Conservation (phyloP, 306 rosid genomes). For the Clitoria ternatea region DNA sequence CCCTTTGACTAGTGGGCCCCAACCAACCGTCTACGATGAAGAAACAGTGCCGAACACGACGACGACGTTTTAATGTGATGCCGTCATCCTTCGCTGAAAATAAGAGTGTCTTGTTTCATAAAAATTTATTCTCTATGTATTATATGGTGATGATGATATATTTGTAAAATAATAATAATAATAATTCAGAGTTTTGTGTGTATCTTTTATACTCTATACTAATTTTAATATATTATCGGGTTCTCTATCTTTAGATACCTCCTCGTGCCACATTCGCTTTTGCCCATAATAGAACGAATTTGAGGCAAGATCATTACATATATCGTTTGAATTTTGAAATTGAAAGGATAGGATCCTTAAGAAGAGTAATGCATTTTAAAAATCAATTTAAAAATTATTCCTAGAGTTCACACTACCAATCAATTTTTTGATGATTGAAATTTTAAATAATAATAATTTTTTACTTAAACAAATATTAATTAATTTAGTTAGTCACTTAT, state of each 20-base stretch:
- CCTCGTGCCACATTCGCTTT: too few species aligned
- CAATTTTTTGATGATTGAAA: too few species aligned
- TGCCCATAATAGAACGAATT: too few species aligned
- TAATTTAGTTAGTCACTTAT: too few species aligned
- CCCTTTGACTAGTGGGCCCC: conserved; percentile 32
- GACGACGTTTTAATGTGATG: conserved; percentile 17
- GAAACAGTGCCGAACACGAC: conserved; percentile 13
- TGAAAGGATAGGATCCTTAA: too few species aligned
- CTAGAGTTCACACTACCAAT: too few species aligned
- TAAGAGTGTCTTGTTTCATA: background rate
- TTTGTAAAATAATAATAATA: background rate
- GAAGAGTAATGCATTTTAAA: too few species aligned
- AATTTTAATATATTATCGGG: background rate
- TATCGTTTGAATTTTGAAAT: too few species aligned
- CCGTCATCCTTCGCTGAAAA: conserved; percentile 11
- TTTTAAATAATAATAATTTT: too few species aligned
- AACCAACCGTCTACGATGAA: background rate
- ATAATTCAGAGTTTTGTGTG: background rate
- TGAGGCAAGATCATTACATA: too few species aligned
- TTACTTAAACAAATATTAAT: too few species aligned
- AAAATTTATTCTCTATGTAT: background rate
- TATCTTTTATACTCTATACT: background rate
- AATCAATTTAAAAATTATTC: too few species aligned
- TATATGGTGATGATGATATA: background rate
- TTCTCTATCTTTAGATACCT: background rate